Evolutionary conservation across 306 rosid genomes (phyloP).

Genomic region (Acacia confusa): DNA sequence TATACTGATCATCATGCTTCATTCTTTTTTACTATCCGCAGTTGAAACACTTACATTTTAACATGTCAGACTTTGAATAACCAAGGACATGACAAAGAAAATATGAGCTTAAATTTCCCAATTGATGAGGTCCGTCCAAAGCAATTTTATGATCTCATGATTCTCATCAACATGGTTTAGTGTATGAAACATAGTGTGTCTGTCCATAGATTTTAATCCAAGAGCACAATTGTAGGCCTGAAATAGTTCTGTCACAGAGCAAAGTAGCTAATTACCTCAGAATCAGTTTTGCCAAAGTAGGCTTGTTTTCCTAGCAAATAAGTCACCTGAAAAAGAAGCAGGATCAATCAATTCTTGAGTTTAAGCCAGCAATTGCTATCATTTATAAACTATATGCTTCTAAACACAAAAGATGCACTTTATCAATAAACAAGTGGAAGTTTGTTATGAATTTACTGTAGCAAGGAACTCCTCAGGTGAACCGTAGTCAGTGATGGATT

Average conservation of each 20-base stretch:
- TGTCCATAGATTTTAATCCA: background rate
- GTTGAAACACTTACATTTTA: background rate
- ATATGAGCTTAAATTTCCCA: background rate
- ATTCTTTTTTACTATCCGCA: background rate
- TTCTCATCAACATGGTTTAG: background rate
- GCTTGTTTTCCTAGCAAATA: slow-evolving; percentile 89
- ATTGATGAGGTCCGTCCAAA: background rate
- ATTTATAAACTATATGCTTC: background rate
- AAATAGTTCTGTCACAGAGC: background rate
- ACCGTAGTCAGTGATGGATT: slow-evolving; percentile 80
- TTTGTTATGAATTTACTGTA: slow-evolving; percentile 37
- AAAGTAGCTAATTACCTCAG: slow-evolving; percentile 67
- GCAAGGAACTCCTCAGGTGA: slow-evolving; percentile 78
- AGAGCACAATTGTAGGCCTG: background rate
- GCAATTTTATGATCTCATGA: background rate
- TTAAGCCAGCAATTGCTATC: slow-evolving; percentile 22
- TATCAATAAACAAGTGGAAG: background rate
- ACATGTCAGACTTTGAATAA: background rate
- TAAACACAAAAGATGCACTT: background rate
- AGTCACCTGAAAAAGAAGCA: slow-evolving; percentile 64
- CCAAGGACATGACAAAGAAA: background rate
- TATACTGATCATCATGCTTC: background rate
- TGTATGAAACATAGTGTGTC: background rate
- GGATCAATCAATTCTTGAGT: slow-evolving; percentile 22
- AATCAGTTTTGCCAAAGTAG: slow-evolving; percentile 77